Conservation (phyloP, 768 basidiomycete species). For the Russula sp. region DNA sequence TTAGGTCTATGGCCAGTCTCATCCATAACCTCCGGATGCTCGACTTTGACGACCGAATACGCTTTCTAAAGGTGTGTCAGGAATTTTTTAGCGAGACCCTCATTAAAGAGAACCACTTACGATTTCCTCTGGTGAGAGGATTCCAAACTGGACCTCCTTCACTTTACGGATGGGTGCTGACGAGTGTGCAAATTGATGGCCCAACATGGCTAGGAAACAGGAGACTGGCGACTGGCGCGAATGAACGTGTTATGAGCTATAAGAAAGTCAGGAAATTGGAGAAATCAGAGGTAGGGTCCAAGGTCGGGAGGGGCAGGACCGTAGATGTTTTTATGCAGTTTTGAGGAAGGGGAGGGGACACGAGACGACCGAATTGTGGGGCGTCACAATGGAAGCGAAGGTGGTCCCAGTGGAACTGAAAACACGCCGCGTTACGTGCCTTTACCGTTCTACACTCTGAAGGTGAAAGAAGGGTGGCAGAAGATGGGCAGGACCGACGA, state of each 20-base stretch:
- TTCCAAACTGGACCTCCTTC: slow-evolving; percentile 97
- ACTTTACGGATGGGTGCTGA: slow-evolving; percentile 94
- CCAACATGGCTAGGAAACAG: slow-evolving; percentile 54
- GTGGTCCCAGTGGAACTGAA: slow-evolving; percentile 6
- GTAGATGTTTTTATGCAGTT: slow-evolving; percentile 22
- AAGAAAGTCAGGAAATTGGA: slow-evolving; percentile 8
- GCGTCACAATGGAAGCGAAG: slow-evolving; percentile 10
- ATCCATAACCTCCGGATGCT: slow-evolving; percentile 98
- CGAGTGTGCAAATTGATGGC: slow-evolving; percentile 89
- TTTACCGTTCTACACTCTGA: slow-evolving; percentile 17
- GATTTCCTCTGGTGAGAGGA: slow-evolving; percentile 98
- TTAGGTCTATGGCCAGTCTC: slow-evolving; percentile 89
- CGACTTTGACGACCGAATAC: slow-evolving; percentile 96
- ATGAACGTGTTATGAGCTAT: neutral
- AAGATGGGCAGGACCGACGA: slow-evolving; percentile 13
- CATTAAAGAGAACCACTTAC: slow-evolving; percentile 49
- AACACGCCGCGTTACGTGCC: slow-evolving; percentile 3
- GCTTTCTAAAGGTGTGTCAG: slow-evolving; percentile 70
- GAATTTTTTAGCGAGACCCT: neutral
- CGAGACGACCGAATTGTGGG: slow-evolving; percentile 1
- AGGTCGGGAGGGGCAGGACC: neutral
- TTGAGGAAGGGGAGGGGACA: slow-evolving; percentile 18
- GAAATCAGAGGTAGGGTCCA: neutral
- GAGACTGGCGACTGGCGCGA: slow-evolving; percentile 4
- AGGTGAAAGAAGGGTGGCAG: slow-evolving; percentile 6